These are phyloP conservation scores for Aechmea fasciata DNA, from an alignment of 176 grass and related monocot genomes.

Conservation along the genomic window DNA sequence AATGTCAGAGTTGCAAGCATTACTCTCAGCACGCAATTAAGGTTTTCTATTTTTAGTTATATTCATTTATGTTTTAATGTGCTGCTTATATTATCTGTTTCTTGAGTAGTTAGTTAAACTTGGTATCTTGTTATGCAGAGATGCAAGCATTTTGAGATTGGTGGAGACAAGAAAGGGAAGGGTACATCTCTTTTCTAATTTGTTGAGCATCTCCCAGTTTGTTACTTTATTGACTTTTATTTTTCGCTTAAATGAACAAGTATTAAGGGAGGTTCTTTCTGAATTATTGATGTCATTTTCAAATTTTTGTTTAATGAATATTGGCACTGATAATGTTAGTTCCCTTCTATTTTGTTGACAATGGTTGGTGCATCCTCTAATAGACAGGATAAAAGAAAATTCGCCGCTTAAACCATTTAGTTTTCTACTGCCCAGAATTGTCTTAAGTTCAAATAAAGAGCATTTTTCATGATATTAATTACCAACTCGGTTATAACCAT, in stretches of 20 bases:
- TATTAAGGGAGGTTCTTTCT: background rate
- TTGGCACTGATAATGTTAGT: background rate
- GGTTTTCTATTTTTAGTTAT: slow-evolving; percentile 15
- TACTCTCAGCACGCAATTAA: slow-evolving; percentile 73
- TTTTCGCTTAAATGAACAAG: background rate
- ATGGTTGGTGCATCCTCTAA: background rate
- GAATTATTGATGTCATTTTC: background rate
- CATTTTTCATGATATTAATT: too few species aligned
- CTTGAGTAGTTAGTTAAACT: background rate
- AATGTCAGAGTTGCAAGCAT: slow-evolving; percentile 92
- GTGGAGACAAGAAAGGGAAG: slow-evolving; percentile 97
- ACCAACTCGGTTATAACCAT: too few species aligned
- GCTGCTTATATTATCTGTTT: background rate
- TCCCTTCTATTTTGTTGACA: background rate
- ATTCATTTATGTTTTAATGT: slow-evolving; percentile 6
- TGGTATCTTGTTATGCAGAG: slow-evolving; percentile 30
- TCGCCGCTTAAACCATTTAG: too few species aligned
- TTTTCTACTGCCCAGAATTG: too few species aligned
- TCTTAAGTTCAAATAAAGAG: too few species aligned
- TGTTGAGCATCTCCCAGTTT: background rate
- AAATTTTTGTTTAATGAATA: background rate
- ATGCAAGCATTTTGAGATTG: slow-evolving; percentile 98
- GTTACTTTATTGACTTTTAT: background rate
- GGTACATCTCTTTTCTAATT: slow-evolving; percentile 88
- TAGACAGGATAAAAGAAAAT: background rate